Base-by-base conservation (phyloP, 164 flowering plant species). In the Tetrastigma voinierianum region DNA sequence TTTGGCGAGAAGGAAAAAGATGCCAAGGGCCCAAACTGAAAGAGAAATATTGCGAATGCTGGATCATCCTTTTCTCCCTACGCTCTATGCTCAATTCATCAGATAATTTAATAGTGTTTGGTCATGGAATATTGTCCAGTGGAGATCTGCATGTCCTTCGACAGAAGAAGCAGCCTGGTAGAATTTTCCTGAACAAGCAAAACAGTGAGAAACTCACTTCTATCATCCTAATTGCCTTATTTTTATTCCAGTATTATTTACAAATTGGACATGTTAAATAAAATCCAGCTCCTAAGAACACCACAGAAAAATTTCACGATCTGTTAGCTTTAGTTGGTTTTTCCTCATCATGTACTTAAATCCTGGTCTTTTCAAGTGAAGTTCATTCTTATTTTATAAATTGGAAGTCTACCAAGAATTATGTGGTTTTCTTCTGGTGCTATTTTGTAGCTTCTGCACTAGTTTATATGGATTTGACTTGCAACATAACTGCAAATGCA, bases 51-150 rank as follows among this genome's bases (percentile, higher is more conserved):
- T 90, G 62, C 80, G 81, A 67, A 87, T 86, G 80, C 72, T 90
- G 52, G 96, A 90, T 74, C 96, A 90, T 80, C 96, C 94, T 56
- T 90, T 90, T 72, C 88, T 90, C 10, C 94, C 96, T 15, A 90
- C 94, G 46, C 76, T 90, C 17, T 87, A 78, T 78, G 62, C 85
- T 1, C 89, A 85, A 64, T 87, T 87, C 51, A 2, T 80, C 89
- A 40, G 85, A 87, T 60, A 87, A 85, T 67, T 70, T 88, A 45
- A 45, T 88, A 92, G 15, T 90, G 96, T 70, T 67, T 90, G 46
- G 92, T 90, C 32, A 88, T 88, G 94, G 96, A 90, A 76, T 90
- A 80, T 62, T 90, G 96, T 76, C 91, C 94, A 12, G 94, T 59
- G 96, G 96, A 47, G 96, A 90, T 84, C 74, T 90, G 48, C 96